Evolutionary conservation across 306 rosid genomes (phyloP), one percentile per base, ranked within the genome.

Genomic region (Malus orientalis): DNA sequence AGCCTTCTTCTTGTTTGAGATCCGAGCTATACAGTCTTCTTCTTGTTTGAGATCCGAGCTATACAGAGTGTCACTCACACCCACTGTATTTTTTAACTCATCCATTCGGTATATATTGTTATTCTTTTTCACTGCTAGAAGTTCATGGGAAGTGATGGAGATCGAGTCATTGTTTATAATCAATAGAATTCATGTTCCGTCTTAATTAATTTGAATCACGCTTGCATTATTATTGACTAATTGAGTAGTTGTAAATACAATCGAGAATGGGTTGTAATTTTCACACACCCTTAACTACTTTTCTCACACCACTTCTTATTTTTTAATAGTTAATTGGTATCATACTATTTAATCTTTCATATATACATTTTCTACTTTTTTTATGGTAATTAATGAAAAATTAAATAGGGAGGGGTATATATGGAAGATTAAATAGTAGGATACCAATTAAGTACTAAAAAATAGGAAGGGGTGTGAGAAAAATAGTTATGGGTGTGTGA

Each of bases 31-130:
- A 6, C 10, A 9, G 6, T 58, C 62, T 58, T 58, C 62, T 85
- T 88, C n/a, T 76, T 83, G 88, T 85, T 89, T 88, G 93, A 89
- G 95, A 92, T 92, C 85, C 87, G 96, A 88, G 96, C 93, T 88
- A 70, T 72, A 71, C 88, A 83, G 81, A 81, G 88, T 81, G 86
- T 83, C 89, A 73, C 75, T 80, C 78, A 75, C 73, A 85, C 45
- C 33, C 57, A 73, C 84, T 69, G 16, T 36, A 73, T 74, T 51
- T 69, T 83, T 82, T 66, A 85, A 80, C 87, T 79, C 79, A 49
- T 77, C 84, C 78, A 23, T 76, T 82, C 30, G 19, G 27, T 38
- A 38, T 38, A 38, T 38, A 36, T 38, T 38, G 9, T 38, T 38
- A 38, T 38, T 38, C 42, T 38, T 38, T 38, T 38, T 38, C 42